Conservation (phyloP, 1,284 basidiomycete genomes). For the Ganoderma resinaceum region DNA sequence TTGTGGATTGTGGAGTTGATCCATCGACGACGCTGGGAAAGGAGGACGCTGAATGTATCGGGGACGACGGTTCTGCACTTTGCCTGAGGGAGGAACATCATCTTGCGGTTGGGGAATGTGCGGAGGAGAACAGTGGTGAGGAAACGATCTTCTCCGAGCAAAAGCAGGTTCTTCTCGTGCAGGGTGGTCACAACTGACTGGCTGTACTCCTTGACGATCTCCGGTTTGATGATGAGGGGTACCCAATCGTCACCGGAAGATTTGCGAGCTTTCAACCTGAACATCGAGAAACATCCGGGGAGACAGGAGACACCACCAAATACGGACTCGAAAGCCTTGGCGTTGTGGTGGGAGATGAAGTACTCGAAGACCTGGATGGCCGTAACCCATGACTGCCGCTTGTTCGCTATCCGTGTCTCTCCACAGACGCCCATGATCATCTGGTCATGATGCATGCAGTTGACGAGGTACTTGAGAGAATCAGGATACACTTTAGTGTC, state of each 20-base stretch:
- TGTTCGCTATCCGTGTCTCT: conserved; percentile 98
- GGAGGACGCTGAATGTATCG: conserved; percentile 91
- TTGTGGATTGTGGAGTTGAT: conserved; percentile 99
- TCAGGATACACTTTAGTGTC: conserved; percentile 94
- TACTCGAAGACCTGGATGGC: conserved; percentile 99
- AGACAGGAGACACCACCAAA: conserved; percentile 99
- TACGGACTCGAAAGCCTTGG: conserved; percentile 98
- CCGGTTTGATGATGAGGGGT: conserved; percentile 95
- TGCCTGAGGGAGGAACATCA: conserved; percentile 99
- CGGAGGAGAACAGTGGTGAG: conserved; percentile 93
- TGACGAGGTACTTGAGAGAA: conserved; percentile 88
- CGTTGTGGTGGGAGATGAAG: conserved; percentile 98
- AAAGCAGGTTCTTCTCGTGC: conserved; percentile 97
- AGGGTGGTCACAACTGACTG: conserved; percentile 93
- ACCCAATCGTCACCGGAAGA: conserved; percentile 94
- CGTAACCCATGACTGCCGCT: conserved; percentile 97
- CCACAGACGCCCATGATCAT: conserved; percentile 99
- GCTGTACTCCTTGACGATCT: conserved; percentile 97
- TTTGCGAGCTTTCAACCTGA: conserved; percentile 94
- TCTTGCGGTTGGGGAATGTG: conserved; percentile 98
- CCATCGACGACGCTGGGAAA: conserved; percentile 98
- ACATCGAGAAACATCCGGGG: conserved; percentile 99
- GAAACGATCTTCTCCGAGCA: conserved; percentile 99
- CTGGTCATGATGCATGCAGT: conserved; percentile 98
- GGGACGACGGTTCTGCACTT: conserved; percentile 96